Conservation (phyloP, 257 asterid species). For the Forsythia suspensa region DNA sequence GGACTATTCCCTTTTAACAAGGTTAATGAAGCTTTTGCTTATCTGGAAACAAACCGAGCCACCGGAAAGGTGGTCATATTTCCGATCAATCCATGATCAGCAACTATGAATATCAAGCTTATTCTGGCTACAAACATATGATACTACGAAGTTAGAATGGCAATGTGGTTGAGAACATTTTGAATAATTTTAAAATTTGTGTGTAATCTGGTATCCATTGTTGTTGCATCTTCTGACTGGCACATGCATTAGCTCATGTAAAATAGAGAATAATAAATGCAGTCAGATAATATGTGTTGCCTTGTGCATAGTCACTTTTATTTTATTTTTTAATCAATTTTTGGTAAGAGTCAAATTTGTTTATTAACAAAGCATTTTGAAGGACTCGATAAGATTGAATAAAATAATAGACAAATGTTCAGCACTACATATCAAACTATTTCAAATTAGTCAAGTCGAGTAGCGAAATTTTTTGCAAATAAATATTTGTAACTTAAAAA, state of each 20-base stretch:
- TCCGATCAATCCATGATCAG: constrained; percentile 66
- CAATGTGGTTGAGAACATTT: neutral
- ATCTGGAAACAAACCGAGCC: constrained; percentile 72
- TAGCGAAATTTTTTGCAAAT: too few species aligned
- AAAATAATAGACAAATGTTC: too few species aligned
- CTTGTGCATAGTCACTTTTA: neutral
- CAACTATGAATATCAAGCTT: neutral
- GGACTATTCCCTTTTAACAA: constrained; percentile 75
- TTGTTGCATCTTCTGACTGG: neutral
- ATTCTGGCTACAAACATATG: constrained; percentile 19
- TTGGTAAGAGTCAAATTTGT: too few species aligned
- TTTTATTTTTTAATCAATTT: too few species aligned
- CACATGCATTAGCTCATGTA: neutral
- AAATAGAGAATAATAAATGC: neutral
- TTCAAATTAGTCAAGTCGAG: too few species aligned
- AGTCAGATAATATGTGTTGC: neutral
- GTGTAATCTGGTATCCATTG: neutral
- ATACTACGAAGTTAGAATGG: neutral
- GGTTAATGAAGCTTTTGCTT: constrained; percentile 72
- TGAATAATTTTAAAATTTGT: neutral
- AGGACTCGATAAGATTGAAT: too few species aligned
- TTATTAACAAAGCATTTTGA: too few species aligned
- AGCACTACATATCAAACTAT: too few species aligned
- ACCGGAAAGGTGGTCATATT: constrained; percentile 75
- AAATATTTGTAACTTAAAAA: too few species aligned